Percentiles rank a stretch among this genome's conserved stretches.
Evolutionary conservation across 345 rosid genomes (phyloP).

Genomic region (Pistacia integerrima): DNA sequence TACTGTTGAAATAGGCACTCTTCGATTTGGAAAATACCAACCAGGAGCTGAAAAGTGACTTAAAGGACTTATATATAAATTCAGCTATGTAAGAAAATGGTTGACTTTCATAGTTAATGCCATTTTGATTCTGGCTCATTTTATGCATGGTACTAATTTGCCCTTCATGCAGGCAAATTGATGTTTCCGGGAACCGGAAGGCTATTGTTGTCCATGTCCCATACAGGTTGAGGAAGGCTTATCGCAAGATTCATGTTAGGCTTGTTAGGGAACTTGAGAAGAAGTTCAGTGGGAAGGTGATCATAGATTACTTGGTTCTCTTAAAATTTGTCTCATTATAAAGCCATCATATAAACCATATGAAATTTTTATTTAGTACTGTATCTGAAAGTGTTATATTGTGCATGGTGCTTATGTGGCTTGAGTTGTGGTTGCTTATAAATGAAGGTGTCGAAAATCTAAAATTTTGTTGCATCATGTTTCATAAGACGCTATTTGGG

Average conservation of each 20-base stretch:
- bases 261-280: slow-evolving; percentile 91
- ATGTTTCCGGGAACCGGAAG: slow-evolving; percentile 75
- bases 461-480: too few species aligned
- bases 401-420: neutral
- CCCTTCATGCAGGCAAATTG: slow-evolving; percentile 58
- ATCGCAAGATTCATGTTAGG: slow-evolving; percentile 70
- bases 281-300: slow-evolving; percentile 89
- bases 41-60: slow-evolving; percentile 79
- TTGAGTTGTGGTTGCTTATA: neutral
- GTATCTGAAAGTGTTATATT: neutral
- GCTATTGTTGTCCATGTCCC: slow-evolving; percentile 81
- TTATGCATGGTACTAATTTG: neutral
- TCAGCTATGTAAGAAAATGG: slow-evolving; percentile 61
- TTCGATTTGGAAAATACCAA: slow-evolving; percentile 85
- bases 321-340: neutral
- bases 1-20: slow-evolving; percentile 45
- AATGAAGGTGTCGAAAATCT: neutral
- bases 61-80: slow-evolving; percentile 82
- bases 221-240: slow-evolving; percentile 79
- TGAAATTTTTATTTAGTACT: neutral
- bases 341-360: neutral
- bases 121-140: neutral
- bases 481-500: too few species aligned
- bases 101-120: neutral
- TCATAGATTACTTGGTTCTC: neutral